Evolutionary conservation across 164 flowering plant species (phyloP), one percentile per base, ranked within the genome.

Genomic region (Chimonanthus praecox): DNA sequence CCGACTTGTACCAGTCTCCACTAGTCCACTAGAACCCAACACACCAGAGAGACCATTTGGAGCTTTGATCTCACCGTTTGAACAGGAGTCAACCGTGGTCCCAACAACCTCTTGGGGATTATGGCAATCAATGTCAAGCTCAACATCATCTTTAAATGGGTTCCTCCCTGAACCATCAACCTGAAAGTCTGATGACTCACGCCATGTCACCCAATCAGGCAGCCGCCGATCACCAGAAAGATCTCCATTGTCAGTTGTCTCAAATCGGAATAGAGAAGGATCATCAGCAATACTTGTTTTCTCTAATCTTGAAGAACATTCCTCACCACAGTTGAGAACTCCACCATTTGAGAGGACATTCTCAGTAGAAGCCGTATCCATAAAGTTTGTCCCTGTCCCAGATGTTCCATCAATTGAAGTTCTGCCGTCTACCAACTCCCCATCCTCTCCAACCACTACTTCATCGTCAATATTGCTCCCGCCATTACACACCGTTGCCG

Each of bases 391-490:
- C 18, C 73, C 73, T 58, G 94, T 82, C 33, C 76, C 76, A 16
- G 92, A 88, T 68, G 87, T 65, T 64, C 74, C 82, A 69, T 81
- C 75, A 49, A 50, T 65, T 47, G 85, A 75, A 64, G 79, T 77
- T 33, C 82, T 80, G 78, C 68, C 79, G 21, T 81, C 88, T 51
- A 86, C 72, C 78, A 90, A 65, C 79, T 91, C 94, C 58, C 86
- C 92, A 46, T 92, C 94, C 81, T 88, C 97, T 21, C 94, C 97
- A 51, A 91, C 90, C 66, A 94, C 92, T 71, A 92, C 97, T 82
- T 92, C 97, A 82, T 91, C 98, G 77, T 91, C 97, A 69, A 90
- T 88, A 75, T 90, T 86, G 74, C 92, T 87, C 72, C 90, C 89
- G 68, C 86, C 84, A 82, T 79, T 86, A 16, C 51, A 45, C 16